Conservation (phyloP, 2,329 filamentous ascomycete genomes). For the Bipolaris victoriae region DNA sequence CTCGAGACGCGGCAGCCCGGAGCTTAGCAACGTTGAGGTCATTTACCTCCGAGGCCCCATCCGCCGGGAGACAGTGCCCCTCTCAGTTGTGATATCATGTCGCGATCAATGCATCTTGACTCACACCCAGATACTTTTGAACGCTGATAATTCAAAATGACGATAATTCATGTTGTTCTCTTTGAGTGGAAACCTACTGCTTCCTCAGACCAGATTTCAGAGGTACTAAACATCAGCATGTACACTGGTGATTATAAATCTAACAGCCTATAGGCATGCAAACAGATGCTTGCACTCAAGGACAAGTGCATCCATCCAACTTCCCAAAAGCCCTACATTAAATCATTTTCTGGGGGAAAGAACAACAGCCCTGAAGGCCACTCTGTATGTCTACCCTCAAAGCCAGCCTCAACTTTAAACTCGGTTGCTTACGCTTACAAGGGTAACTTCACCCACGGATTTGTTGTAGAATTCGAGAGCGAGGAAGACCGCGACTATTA, state of each 20-base stretch:
- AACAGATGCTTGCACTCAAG: conserved; percentile 63
- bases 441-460: conserved; percentile 71
- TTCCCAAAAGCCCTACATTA: conserved; percentile 66
- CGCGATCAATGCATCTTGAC: not conserved
- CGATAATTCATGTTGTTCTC: conserved; percentile 71
- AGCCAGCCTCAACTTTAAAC: not conserved
- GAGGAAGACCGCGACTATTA: conserved; percentile 73
- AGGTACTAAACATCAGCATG: conserved; percentile 50
- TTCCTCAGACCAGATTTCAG: conserved; percentile 58
- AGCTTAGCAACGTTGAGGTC: conserved; percentile 31
- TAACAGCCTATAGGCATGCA: conserved; percentile 56
- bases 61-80: conserved; percentile 8
- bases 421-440: conserved; percentile 10
- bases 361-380: conserved; percentile 68
- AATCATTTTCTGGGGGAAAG: conserved; percentile 62
- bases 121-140: not conserved
- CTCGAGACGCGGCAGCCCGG: conserved; percentile 21
- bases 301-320: conserved; percentile 65
- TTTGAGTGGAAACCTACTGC: conserved; percentile 67
- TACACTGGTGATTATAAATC: not conserved
- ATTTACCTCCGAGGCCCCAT: conserved; percentile 25
- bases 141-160: conserved; percentile 54
- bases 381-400: conserved; percentile 43
- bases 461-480: conserved; percentile 70
- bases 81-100: not conserved